These are phyloP conservation scores for Candida rishiriensis DNA, from an alignment of 805 yeast genomes.

Conservation along the genomic window DNA sequence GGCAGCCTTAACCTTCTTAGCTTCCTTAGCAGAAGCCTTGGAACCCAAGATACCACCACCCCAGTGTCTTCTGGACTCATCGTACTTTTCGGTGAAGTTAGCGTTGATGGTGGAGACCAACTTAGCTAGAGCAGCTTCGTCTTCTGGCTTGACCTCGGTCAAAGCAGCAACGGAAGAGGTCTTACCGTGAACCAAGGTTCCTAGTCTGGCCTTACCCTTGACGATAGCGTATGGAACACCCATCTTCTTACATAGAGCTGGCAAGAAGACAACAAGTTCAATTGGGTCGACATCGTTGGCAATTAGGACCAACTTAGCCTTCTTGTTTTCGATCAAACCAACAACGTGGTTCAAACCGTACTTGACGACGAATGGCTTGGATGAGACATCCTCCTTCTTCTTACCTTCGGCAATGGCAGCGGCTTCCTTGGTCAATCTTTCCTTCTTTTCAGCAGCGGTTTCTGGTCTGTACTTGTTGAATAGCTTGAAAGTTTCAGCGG, in stretches of 20 bases:
- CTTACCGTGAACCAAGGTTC: slow-evolving; percentile 93
- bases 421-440: slow-evolving; percentile 95
- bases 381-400: slow-evolving; percentile 90
- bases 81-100: slow-evolving; percentile 88
- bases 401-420: slow-evolving; percentile 97
- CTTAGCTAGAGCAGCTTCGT: slow-evolving; percentile 88
- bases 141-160: slow-evolving; percentile 89
- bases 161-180: slow-evolving; percentile 94
- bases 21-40: slow-evolving; percentile 81
- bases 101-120: slow-evolving; percentile 87
- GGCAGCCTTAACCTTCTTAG: slow-evolving; percentile 57
- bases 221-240: slow-evolving; percentile 97
- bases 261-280: slow-evolving; percentile 91
- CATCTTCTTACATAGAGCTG: slow-evolving; percentile 97
- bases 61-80: slow-evolving; percentile 95
- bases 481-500: slow-evolving; percentile 90
- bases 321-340: slow-evolving; percentile 92
- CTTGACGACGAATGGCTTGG: slow-evolving; percentile 93
- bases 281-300: slow-evolving; percentile 98
- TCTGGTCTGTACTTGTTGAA: slow-evolving; percentile 98
- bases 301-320: slow-evolving; percentile 90
- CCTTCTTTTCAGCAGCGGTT: slow-evolving; percentile 93
- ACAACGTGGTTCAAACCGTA: slow-evolving; percentile 98
- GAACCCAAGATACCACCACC: slow-evolving; percentile 98
- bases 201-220: slow-evolving; percentile 96